These are phyloP conservation scores for Rubroboletus satanas DNA, from an alignment of 768 basidiomycete species.

Conservation along the genomic window DNA sequence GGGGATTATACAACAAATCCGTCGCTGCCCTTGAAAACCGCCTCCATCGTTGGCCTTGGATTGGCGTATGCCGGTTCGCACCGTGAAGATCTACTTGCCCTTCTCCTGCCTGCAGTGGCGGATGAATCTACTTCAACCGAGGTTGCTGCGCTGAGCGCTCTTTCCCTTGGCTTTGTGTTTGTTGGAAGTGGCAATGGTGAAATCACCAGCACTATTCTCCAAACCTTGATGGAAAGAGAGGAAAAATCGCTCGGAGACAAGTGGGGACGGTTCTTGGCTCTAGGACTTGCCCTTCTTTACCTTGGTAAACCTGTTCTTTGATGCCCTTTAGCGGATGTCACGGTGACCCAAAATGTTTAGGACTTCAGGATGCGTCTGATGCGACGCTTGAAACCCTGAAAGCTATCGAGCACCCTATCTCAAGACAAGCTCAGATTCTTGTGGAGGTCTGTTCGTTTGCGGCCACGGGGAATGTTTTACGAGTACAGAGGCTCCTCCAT, in stretches of 20 bases:
- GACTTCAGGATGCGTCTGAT: constrained; percentile 88
- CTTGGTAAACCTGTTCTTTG: constrained; percentile 55
- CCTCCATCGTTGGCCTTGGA: constrained; percentile 88
- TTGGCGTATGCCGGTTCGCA: constrained; percentile 94
- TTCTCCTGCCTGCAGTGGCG: constrained; percentile 76
- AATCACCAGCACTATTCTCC: constrained; percentile 82
- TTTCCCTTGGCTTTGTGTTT: constrained; percentile 92
- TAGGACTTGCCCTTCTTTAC: constrained; percentile 88
- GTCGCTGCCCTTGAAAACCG: constrained; percentile 76
- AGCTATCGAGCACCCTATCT: constrained; percentile 88
- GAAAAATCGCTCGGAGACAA: constrained; percentile 82
- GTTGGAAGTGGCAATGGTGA: constrained; percentile 96
- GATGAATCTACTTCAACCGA: constrained; percentile 88
- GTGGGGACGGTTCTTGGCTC: constrained; percentile 87
- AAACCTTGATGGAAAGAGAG: constrained; percentile 83
- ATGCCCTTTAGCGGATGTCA: background rate
- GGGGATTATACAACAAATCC: constrained; percentile 88
- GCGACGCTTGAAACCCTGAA: constrained; percentile 91
- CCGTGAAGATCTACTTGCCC: constrained; percentile 73
- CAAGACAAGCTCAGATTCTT: constrained; percentile 85
- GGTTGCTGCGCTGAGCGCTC: constrained; percentile 76
- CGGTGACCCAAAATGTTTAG: constrained; percentile 38
- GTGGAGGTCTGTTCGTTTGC: constrained; percentile 94
- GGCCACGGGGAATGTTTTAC: constrained; percentile 92
- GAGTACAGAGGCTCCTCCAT: constrained; percentile 88